Conservation (phyloP, 257 asterid genomes). For the Anisodus acutangulus region DNA sequence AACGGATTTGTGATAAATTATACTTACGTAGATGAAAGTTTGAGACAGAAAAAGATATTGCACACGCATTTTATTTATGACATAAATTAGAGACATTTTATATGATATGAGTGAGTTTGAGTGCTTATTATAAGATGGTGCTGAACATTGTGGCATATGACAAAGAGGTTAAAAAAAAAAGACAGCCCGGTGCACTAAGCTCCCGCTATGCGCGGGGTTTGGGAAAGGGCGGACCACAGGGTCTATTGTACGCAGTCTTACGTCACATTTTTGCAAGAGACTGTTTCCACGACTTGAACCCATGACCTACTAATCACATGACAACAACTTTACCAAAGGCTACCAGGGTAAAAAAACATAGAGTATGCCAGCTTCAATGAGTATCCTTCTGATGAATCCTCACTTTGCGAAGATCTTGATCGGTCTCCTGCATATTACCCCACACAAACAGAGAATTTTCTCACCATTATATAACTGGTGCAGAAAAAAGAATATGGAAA, state of each 20-base stretch:
- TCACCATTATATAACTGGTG: background rate
- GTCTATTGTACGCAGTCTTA: too few species aligned
- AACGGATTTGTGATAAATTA: background rate
- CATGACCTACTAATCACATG: too few species aligned
- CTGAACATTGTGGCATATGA: slow-evolving; percentile 18
- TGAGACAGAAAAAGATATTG: background rate
- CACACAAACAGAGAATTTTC: background rate
- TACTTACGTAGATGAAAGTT: background rate
- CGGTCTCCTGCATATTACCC: background rate
- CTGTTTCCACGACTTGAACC: too few species aligned
- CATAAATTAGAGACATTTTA: background rate
- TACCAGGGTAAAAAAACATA: slow-evolving; percentile 3
- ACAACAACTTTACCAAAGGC: too few species aligned
- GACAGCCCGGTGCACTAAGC: too few species aligned
- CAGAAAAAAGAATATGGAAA: background rate
- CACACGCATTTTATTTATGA: background rate
- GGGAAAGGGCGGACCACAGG: too few species aligned
- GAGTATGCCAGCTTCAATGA: slow-evolving; percentile 28
- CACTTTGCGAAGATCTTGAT: background rate
- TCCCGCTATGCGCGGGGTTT: too few species aligned
- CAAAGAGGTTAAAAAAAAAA: background rate
- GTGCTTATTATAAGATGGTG: background rate
- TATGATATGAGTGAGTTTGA: background rate
- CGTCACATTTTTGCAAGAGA: too few species aligned
- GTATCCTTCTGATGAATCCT: slow-evolving; percentile 34